Evolutionary conservation across 176 grass and related monocot species (phyloP), one percentile per base, ranked within the genome.

Genomic region (Oryza rufipogon): DNA sequence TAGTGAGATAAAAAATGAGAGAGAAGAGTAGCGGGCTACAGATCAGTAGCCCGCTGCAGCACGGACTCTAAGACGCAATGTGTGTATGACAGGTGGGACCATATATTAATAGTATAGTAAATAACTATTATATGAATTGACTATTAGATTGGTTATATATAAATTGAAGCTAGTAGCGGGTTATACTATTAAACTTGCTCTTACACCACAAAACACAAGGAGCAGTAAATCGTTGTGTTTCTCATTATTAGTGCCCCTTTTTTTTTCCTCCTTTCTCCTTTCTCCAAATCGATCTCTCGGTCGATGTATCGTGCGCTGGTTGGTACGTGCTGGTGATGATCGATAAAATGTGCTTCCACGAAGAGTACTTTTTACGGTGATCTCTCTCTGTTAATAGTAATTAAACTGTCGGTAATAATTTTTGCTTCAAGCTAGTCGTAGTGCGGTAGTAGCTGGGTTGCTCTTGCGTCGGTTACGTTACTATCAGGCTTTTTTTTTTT

Each of bases 361-460:
- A 49, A 12, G 13, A 14, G 47, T 20, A 17, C 6, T 20, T 58
- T 58, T 58, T 58, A 58, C 19, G 54, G 54, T 20, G 51, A 15
- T 56, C 4, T 12, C 1, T 12, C 15, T 19, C 16, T 7, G 7
- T 7, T 56, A 7, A 1, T 56, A 7, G 6, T 5, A 36, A 36
- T 36, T 58, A 41, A 41, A 58, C 54, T 58, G 54, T 58, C 54
- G 19, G 54, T 58, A 20, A 58, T 47, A 47, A 9, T 9, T 22
- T n/a, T 51, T 19, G 26, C 6, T 76, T 65, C 17, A 44, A 16
- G 42, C 7, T 44, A 52, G 83, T 32, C 30, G 30, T 44, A 52
- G 83, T 86, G 83, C 25, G 68, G 49, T 56, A 12, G 56, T 72
- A 30, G 36, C 38, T 82, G 70, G 70, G 54, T n/a, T 58, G 49